These are phyloP conservation scores for Nadsonia fulvescens DNA, from an alignment of 805 yeast species.

Conservation along the genomic window DNA sequence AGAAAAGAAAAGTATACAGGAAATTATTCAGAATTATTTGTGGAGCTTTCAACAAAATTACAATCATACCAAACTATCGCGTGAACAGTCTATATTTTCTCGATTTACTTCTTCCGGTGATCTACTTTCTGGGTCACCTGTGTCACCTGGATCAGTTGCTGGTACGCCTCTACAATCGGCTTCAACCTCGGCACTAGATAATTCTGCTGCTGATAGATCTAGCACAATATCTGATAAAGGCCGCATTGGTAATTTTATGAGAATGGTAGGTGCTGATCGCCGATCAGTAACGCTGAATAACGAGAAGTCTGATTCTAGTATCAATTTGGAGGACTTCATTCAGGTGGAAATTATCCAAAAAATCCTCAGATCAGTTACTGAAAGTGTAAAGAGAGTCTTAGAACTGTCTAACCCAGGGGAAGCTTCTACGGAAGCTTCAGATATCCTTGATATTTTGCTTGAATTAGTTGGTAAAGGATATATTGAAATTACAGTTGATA, in stretches of 20 bases:
- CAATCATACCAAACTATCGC: slow-evolving; percentile 21
- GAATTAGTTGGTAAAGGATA: slow-evolving; percentile 58
- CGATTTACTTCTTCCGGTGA: slow-evolving; percentile 9
- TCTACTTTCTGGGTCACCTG: too few species aligned
- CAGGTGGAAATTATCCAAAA: slow-evolving; percentile 35
- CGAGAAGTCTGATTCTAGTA: too few species aligned
- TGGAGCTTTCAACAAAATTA: slow-evolving; percentile 26
- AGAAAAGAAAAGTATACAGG: slow-evolving; percentile 52
- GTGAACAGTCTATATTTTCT: slow-evolving; percentile 14
- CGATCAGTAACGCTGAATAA: background rate
- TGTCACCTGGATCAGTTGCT: background rate
- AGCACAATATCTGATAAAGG: slow-evolving; percentile 17
- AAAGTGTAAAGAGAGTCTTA: slow-evolving; percentile 56
- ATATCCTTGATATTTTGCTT: slow-evolving; percentile 46
- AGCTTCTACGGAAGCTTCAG: slow-evolving; percentile 43
- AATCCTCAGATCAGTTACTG: slow-evolving; percentile 53
- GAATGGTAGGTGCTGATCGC: slow-evolving; percentile 4
- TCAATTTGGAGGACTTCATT: slow-evolving; percentile 15
- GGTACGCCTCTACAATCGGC: background rate
- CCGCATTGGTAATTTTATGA: slow-evolving; percentile 17
- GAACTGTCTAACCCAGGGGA: slow-evolving; percentile 43
- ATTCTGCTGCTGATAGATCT: slow-evolving; percentile 6
- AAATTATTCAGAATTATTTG: slow-evolving; percentile 22
- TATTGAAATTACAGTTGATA: slow-evolving; percentile 58
- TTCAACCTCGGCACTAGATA: slow-evolving; percentile 1